Percentiles rank a stretch among this genome's conserved stretches.
Conservation (phyloP, 225 moss, liverwort and hornwort species). For the Marchantia paleacea region DNA sequence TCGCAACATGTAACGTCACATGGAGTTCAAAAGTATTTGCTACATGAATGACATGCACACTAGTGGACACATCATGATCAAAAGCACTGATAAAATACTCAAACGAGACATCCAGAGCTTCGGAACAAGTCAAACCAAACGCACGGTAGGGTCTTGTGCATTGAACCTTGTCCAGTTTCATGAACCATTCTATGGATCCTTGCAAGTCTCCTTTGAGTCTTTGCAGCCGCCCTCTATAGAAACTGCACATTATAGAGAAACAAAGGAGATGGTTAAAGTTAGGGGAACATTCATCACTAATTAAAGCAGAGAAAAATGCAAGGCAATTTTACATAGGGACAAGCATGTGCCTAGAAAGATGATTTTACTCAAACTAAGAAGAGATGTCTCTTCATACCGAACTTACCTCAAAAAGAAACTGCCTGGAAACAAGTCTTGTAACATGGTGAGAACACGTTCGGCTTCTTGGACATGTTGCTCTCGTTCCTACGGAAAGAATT, state of each 20-base stretch:
- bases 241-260: constrained; percentile 53
- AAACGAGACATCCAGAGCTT: not conserved
- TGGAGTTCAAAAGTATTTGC: too few species aligned
- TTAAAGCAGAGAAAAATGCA: not conserved
- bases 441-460: constrained; percentile 58
- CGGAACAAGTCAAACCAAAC: not conserved
- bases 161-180: constrained; percentile 75
- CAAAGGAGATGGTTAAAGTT: not conserved
- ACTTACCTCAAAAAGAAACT: constrained; percentile 85
- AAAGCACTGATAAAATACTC: not conserved
- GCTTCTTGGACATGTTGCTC: constrained; percentile 81
- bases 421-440: constrained; percentile 65
- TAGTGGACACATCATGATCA: too few species aligned
- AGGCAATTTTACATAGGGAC: not conserved
- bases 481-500: constrained; percentile 53
- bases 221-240: constrained; percentile 87
- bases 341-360: not conserved
- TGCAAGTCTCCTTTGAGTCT: constrained; percentile 75
- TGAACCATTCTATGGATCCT: constrained; percentile 68
- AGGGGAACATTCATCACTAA: too few species aligned
- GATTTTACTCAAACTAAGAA: not conserved
- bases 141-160: not conserved
- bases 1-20: too few species aligned
- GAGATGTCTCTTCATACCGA: not conserved
- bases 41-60: too few species aligned